Evolutionary conservation across 768 basidiomycete genomes (phyloP).

Genomic region (Panus rudis): DNA sequence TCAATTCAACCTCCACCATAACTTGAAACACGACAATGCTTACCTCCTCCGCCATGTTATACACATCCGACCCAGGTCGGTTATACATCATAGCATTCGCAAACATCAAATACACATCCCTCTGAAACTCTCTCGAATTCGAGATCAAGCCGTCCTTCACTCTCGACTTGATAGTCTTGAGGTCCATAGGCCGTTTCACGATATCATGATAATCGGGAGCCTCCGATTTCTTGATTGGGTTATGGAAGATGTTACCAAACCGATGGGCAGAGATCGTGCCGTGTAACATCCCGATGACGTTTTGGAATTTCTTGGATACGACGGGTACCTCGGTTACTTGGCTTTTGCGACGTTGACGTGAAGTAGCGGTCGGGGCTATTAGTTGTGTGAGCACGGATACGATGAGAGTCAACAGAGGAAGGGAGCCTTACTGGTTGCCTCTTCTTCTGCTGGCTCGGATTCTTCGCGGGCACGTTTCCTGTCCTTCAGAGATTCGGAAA

Average conservation of each 20-base stretch:
- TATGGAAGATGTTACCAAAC: slow-evolving; percentile 85
- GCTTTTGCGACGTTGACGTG: slow-evolving; percentile 17
- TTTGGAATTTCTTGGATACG: slow-evolving; percentile 68
- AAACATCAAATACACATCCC: slow-evolving; percentile 91
- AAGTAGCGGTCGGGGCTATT: slow-evolving; percentile 14
- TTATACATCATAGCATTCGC: slow-evolving; percentile 99
- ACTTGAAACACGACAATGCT: slow-evolving; percentile 21
- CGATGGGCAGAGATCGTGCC: slow-evolving; percentile 79
- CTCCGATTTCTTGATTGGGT: slow-evolving; percentile 81
- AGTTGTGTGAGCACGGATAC: neutral
- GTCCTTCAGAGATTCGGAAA: slow-evolving; percentile 39
- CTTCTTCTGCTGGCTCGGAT: slow-evolving; percentile 60
- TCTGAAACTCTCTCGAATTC: slow-evolving; percentile 80
- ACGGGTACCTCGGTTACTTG: slow-evolving; percentile 13
- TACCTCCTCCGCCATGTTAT: slow-evolving; percentile 87
- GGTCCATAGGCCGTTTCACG: slow-evolving; percentile 91
- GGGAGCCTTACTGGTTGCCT: slow-evolving; percentile 35
- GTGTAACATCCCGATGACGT: slow-evolving; percentile 74
- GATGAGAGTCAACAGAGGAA: neutral
- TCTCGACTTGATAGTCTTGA: slow-evolving; percentile 85
- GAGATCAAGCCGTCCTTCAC: slow-evolving; percentile 79
- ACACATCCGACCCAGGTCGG: slow-evolving; percentile 76
- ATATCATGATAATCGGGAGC: slow-evolving; percentile 91
- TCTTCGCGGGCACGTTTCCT: slow-evolving; percentile 59
- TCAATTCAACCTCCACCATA: neutral